Percentiles rank a stretch among this genome's conserved stretches.
Conservation (phyloP, 129 eudicot genomes). For the Erigeron canadensis region DNA sequence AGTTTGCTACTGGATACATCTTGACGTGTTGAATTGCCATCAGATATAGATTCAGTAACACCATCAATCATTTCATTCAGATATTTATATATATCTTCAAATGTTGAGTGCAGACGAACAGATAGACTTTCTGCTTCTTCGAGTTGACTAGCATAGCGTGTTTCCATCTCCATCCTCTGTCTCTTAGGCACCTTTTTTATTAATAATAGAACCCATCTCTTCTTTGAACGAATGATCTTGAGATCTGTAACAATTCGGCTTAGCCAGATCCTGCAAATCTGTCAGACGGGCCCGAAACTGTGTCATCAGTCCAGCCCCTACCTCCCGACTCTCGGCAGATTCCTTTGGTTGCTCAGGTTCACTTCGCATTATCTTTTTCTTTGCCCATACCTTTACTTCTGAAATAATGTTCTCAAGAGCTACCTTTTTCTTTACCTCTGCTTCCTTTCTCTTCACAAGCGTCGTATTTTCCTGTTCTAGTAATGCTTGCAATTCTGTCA, state of each 20-base stretch:
- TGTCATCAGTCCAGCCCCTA: neutral
- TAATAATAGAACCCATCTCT: neutral
- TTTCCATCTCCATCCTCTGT: slow-evolving; percentile 4
- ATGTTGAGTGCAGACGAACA: neutral
- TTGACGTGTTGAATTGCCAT: neutral
- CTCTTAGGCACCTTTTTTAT: neutral
- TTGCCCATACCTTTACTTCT: neutral
- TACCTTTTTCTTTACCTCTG: neutral
- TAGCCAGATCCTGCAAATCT: neutral
- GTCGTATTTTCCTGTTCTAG: neutral
- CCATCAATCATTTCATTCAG: neutral
- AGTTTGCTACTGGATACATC: neutral
- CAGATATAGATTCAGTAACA: neutral
- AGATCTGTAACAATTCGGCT: neutral
- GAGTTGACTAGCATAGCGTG: neutral
- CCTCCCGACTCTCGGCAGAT: neutral
- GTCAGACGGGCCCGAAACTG: neutral
- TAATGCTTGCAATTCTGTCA: neutral
- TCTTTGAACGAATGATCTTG: neutral
- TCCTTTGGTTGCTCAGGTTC: neutral
- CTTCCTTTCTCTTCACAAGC: neutral
- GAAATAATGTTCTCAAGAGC: neutral
- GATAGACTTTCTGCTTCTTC: neutral
- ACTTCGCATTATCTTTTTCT: neutral
- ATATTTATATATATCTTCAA: neutral